Conservation (phyloP, 805 yeast genomes). For the Candida germanica region DNA sequence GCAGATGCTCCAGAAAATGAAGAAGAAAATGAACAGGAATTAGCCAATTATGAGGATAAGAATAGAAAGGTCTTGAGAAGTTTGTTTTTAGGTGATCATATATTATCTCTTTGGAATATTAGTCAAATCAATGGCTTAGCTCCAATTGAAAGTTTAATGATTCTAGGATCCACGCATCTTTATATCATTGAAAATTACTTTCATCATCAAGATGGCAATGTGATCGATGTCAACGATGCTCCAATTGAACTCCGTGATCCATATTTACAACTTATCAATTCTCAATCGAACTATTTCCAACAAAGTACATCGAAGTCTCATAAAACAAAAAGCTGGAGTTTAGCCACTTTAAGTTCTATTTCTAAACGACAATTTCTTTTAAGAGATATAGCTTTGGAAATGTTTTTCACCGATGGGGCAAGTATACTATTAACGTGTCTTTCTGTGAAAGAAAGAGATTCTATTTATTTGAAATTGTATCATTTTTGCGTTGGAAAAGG, state of each 20-base stretch:
- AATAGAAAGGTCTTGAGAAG: slow-evolving; percentile 73
- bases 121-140: slow-evolving; percentile 75
- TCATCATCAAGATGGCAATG: slow-evolving; percentile 47
- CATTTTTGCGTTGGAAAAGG: slow-evolving; percentile 47
- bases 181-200: slow-evolving; percentile 72
- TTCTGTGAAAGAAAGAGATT: slow-evolving; percentile 52
- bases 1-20: slow-evolving; percentile 12
- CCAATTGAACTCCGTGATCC: slow-evolving; percentile 63
- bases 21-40: slow-evolving; percentile 27
- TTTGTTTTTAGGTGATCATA: slow-evolving; percentile 65
- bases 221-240: slow-evolving; percentile 66
- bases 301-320: slow-evolving; percentile 33
- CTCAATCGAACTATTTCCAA: slow-evolving; percentile 33
- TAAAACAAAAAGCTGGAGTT: slow-evolving; percentile 56
- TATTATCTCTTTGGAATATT: slow-evolving; percentile 71
- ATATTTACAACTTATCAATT: slow-evolving; percentile 60
- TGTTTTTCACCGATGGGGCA: slow-evolving; percentile 71
- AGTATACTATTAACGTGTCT: slow-evolving; percentile 66
- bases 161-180: slow-evolving; percentile 60
- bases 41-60: slow-evolving; percentile 51
- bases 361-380: slow-evolving; percentile 74
- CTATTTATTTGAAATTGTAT: slow-evolving; percentile 48
- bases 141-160: slow-evolving; percentile 70
- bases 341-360: slow-evolving; percentile 56
- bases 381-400: slow-evolving; percentile 77